Evolutionary conservation across 495 filamentous ascomycete genomes (phyloP).

Genomic region (Aspergillus hancockii): DNA sequence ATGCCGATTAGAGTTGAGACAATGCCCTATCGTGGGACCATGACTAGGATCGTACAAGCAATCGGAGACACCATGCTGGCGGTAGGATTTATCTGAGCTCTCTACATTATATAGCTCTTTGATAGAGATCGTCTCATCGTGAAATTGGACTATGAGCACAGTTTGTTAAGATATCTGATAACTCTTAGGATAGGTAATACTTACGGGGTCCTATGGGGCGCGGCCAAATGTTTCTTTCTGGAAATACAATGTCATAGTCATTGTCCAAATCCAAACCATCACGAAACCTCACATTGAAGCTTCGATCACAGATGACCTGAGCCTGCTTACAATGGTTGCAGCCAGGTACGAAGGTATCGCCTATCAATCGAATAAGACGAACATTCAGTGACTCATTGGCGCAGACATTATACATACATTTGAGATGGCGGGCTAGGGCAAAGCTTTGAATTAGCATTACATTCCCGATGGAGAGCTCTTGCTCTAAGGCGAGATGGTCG

Average conservation of each 20-base stretch:
- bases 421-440: constrained; percentile 26
- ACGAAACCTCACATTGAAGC: constrained; percentile 27
- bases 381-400: not conserved
- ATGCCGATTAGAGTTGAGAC: not conserved
- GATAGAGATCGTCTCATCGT: constrained; percentile 27
- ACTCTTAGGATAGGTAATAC: not conserved
- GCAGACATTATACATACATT: constrained; percentile 19
- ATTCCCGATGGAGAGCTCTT: not conserved
- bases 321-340: constrained; percentile 27
- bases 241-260: constrained; percentile 20
- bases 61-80: not conserved
- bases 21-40: not conserved
- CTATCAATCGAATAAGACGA: constrained; percentile 9
- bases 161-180: constrained; percentile 5
- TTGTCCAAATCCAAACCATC: constrained; percentile 19
- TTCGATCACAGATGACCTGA: constrained; percentile 24
- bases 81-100: not conserved
- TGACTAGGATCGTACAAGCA: not conserved
- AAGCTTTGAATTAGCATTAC: not conserved
- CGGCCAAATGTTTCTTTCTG: constrained; percentile 21
- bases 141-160: constrained; percentile 22
- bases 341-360: constrained; percentile 18
- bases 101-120: constrained; percentile 5
- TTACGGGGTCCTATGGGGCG: constrained; percentile 22
- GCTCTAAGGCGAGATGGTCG: not conserved